These are phyloP conservation scores for Pyrus betulifolia DNA, from an alignment of 306 rosid species.

Conservation along the genomic window DNA sequence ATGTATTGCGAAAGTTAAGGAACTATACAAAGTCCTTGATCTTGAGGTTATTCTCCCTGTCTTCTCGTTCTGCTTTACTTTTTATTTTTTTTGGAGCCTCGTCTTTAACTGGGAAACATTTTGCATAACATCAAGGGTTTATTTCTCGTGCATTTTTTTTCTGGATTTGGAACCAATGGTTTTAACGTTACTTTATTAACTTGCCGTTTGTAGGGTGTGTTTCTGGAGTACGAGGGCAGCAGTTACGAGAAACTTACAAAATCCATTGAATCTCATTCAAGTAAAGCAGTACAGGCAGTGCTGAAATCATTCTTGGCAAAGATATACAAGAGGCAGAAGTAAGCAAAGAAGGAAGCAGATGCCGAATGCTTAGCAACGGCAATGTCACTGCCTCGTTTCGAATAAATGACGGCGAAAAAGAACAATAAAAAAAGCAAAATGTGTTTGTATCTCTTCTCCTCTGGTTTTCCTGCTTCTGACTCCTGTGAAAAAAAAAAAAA, in stretches of 20 bases:
- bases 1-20: constrained; percentile 66
- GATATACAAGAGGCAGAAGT: constrained; percentile 88
- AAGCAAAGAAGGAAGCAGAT: constrained; percentile 10
- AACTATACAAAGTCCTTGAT: constrained; percentile 59
- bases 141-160: background rate
- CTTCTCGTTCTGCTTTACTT: background rate
- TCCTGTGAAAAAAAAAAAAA: background rate
- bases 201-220: constrained; percentile 45
- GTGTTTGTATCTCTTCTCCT: background rate
- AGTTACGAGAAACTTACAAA: constrained; percentile 56
- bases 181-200: background rate
- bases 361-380: background rate
- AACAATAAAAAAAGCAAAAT: background rate
- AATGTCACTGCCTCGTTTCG: background rate
- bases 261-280: constrained; percentile 75
- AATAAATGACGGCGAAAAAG: background rate
- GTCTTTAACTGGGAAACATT: background rate
- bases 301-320: constrained; percentile 83
- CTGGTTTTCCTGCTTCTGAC: background rate
- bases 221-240: constrained; percentile 58
- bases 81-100: background rate
- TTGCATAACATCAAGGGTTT: background rate
- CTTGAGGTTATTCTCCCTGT: constrained; percentile 47
- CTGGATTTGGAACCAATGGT: background rate
- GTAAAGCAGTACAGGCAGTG: constrained; percentile 70